Percentiles rank a stretch among this genome's conserved stretches.
phyloP scores from a whole-genome alignment of 2,329 filamentous ascomycete species.

The Talaromyces sp. region DNA sequence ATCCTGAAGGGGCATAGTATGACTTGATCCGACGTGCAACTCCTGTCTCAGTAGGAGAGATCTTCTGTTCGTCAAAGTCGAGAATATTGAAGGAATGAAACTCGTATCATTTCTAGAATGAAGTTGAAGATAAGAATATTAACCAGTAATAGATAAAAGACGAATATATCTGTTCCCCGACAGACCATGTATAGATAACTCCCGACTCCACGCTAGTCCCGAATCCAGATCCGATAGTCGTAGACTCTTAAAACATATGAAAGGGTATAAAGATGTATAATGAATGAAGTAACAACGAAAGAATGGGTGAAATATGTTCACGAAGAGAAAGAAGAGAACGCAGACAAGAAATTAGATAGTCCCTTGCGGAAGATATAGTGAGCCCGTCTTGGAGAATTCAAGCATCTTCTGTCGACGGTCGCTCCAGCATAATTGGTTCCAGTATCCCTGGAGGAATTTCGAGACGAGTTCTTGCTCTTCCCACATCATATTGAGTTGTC shows the following conservation, averaged over 20 bases:
- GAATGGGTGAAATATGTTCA: not conserved
- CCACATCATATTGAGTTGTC: slow-evolving; percentile 32
- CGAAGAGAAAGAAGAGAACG: not conserved
- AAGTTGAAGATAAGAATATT: not conserved
- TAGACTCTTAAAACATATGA: not conserved
- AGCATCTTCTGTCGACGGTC: slow-evolving; percentile 16
- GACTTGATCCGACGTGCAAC: too few species aligned
- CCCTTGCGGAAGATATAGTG: slow-evolving; percentile 8
- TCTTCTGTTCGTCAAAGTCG: too few species aligned
- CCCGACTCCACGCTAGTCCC: slow-evolving; percentile 18
- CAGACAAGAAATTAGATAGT: not conserved
- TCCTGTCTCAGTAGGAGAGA: too few species aligned
- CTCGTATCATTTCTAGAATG: not conserved
- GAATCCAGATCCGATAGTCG: slow-evolving; percentile 1
- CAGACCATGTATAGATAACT: slow-evolving; percentile 6
- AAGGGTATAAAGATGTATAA: slow-evolving; percentile 14
- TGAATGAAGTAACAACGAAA: not conserved
- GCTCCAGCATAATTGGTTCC: slow-evolving; percentile 29
- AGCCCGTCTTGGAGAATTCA: slow-evolving; percentile 14
- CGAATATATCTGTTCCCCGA: not conserved
- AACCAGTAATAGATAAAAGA: not conserved
- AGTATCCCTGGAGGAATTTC: slow-evolving; percentile 23
- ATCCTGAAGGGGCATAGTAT: too few species aligned
- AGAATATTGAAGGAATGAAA: not conserved
- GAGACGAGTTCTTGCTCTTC: slow-evolving; percentile 36